A percentile compares a stretch with the other conserved stretches of the same genome.
Evolutionary conservation across 176 grass and related monocot genomes (phyloP).

Genomic region (Avena eriantha): DNA sequence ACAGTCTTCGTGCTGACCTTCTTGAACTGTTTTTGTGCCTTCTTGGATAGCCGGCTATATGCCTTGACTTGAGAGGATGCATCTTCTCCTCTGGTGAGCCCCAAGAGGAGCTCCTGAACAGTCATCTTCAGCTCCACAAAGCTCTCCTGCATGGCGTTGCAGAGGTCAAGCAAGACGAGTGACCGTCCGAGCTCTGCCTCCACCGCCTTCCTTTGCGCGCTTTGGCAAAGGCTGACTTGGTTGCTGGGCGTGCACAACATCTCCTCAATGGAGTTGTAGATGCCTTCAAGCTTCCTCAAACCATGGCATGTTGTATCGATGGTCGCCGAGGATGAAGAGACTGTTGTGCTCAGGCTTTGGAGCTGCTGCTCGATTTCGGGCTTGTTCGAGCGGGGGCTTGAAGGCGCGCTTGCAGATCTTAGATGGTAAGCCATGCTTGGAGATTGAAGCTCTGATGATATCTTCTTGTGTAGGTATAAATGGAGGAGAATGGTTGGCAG

Average conservation of each 20-base stretch:
- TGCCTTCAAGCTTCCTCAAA: no score
- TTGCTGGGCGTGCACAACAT: slow-evolving; percentile 30
- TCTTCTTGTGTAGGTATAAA: slow-evolving; percentile 4
- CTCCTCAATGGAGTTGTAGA: slow-evolving; percentile 31
- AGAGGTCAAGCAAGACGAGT: slow-evolving; percentile 53
- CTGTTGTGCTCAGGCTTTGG: no score
- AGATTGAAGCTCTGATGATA: slow-evolving; percentile 20
- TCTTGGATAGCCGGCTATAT: slow-evolving; percentile 39
- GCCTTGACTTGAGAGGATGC: slow-evolving; percentile 22
- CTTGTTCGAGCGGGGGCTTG: no score
- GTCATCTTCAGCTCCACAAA: slow-evolving; percentile 51
- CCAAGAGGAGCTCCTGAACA: slow-evolving; percentile 32
- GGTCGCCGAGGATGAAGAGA: slow-evolving; percentile 29
- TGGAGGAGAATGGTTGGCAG: slow-evolving; percentile 5
- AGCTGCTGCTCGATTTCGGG: no score
- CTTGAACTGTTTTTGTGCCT: neutral
- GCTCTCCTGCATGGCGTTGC: slow-evolving; percentile 38
- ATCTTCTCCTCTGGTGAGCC: slow-evolving; percentile 43
- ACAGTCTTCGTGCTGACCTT: slow-evolving; percentile 39
- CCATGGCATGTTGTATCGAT: neutral
- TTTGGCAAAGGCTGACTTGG: no score
- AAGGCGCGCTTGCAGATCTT: no score
- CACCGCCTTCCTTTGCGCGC: no score
- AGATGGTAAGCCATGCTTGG: no score
- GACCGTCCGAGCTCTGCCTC: slow-evolving; percentile 47